Evolutionary conservation across 768 basidiomycete species (phyloP).

Genomic region (Boletales sp.): DNA sequence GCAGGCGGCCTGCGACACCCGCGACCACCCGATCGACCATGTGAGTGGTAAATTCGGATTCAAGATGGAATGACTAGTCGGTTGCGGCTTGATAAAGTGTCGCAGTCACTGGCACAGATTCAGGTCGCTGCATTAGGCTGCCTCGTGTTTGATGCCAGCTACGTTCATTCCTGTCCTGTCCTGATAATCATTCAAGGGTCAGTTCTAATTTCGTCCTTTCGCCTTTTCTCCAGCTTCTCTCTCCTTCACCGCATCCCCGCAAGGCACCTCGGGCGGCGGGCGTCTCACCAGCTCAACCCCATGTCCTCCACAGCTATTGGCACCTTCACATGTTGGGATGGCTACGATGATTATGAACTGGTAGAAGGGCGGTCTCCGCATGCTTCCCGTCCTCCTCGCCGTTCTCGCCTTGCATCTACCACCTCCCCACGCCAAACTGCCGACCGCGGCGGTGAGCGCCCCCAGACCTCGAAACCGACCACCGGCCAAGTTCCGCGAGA

Average conservation of each 20-base stretch:
- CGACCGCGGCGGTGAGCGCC: conserved; percentile 22
- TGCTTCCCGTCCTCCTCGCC: conserved; percentile 17
- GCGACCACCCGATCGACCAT: neutral
- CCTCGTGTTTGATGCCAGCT: conserved; percentile 33
- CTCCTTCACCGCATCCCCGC: conserved; percentile 18
- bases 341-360: conserved; percentile 27
- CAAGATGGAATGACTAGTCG: too few relatives aligned
- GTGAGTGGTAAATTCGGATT: neutral
- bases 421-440: conserved; percentile 11
- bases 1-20: neutral
- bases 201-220: conserved; percentile 23
- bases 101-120: conserved; percentile 10
- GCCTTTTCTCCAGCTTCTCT: conserved; percentile 13
- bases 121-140: conserved; percentile 27
- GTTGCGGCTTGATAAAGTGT: too few relatives aligned
- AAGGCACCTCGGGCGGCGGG: conserved; percentile 19
- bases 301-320: conserved; percentile 33
- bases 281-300: conserved; percentile 8
- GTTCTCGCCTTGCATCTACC: conserved; percentile 21
- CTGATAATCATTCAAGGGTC: conserved; percentile 33
- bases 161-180: conserved; percentile 16
- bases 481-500: conserved; percentile 14
- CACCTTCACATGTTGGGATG: conserved; percentile 33
- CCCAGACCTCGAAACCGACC: conserved; percentile 13
- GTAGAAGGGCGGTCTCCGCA: conserved; percentile 15